A percentile compares a stretch with the other conserved stretches of the same genome.
Evolutionary conservation across 2,329 filamentous ascomycete genomes (phyloP).

Genomic region (Aspergillus pseudotamarii): DNA sequence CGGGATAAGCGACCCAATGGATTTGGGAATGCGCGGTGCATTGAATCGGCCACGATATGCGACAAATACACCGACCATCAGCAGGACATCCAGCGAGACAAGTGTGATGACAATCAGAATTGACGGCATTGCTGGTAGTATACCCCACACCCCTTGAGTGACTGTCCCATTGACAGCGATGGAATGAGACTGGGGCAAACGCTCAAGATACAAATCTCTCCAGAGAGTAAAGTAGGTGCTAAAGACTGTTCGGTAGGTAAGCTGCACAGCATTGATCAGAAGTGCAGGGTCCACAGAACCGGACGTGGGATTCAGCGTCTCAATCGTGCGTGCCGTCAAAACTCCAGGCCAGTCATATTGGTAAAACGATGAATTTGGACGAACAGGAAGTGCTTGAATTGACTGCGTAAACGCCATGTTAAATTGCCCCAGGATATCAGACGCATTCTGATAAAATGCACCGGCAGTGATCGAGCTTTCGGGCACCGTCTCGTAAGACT

Average conservation of each 20-base stretch:
- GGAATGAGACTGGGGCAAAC: background rate
- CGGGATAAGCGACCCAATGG: slow-evolving; percentile 2
- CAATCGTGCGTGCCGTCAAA: background rate
- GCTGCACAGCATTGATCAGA: slow-evolving; percentile 6
- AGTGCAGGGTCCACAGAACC: background rate
- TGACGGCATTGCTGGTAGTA: background rate
- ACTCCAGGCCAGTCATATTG: background rate
- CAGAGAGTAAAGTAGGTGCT: slow-evolving; percentile 11
- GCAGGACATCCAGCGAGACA: background rate
- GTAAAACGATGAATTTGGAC: background rate
- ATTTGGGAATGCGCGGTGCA: slow-evolving; percentile 4
- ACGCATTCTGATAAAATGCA: background rate
- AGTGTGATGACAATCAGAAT: slow-evolving; percentile 5
- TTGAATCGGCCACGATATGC: background rate
- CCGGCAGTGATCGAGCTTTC: background rate
- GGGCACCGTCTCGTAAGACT: background rate
- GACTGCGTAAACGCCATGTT: background rate
- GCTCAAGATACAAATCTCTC: slow-evolving; percentile 3
- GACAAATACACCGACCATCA: background rate
- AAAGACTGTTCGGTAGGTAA: slow-evolving; percentile 13
- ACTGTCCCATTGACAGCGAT: background rate
- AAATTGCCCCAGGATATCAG: background rate
- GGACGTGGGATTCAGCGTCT: background rate
- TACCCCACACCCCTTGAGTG: background rate
- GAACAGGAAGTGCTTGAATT: background rate